These are phyloP conservation scores for Chenopodium suecicum DNA, from an alignment of 148 eudicot genomes.

Conservation along the genomic window DNA sequence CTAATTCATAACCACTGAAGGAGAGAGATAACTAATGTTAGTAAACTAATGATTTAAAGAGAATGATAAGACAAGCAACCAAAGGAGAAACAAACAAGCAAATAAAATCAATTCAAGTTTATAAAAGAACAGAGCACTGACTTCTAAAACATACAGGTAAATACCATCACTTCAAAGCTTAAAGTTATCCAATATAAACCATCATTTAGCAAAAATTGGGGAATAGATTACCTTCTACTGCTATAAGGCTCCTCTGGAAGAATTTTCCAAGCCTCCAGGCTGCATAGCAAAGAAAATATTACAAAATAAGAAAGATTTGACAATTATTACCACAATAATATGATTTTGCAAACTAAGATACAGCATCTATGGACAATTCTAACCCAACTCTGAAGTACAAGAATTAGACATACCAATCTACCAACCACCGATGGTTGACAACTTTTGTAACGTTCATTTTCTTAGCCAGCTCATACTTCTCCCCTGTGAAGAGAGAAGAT, in stretches of 20 bases:
- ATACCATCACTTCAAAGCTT: not conserved
- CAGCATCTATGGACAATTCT: not conserved
- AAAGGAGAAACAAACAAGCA: not conserved
- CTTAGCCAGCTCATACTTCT: constrained; percentile 82
- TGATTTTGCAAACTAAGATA: not conserved
- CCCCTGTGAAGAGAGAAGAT: constrained; percentile 47
- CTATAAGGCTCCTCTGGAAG: constrained; percentile 73
- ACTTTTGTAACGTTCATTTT: constrained; percentile 59
- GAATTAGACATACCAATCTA: constrained; percentile 64
- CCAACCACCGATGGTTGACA: constrained; percentile 84
- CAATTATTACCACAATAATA: not conserved
- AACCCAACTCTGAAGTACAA: not conserved
- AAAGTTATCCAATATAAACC: not conserved
- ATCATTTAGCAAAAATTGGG: not conserved
- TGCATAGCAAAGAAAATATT: constrained; percentile 31
- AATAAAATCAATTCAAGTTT: not conserved
- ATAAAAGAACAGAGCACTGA: no score
- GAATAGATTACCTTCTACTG: constrained; percentile 53
- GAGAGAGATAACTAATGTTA: not conserved
- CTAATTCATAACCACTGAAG: constrained; percentile 77
- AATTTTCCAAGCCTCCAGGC: constrained; percentile 79
- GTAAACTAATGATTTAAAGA: not conserved
- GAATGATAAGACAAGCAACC: not conserved
- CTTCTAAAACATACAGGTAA: not conserved
- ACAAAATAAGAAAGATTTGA: not conserved